A percentile compares a stretch with the other conserved stretches of the same genome.
Conservation (phyloP, 225 moss, liverwort and hornwort genomes). For the Antitrichia curtipendula region DNA sequence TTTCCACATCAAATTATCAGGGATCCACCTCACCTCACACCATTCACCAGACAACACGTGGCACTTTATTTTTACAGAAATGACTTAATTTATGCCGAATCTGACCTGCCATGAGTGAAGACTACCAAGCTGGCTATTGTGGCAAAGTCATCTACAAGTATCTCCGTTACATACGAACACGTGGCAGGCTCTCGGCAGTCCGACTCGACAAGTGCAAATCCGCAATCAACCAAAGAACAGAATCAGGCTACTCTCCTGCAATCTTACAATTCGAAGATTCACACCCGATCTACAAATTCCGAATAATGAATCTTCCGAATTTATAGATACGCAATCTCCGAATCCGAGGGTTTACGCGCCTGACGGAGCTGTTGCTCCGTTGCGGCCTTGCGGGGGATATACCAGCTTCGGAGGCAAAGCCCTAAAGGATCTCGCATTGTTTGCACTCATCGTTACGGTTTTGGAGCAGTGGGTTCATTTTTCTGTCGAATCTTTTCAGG, state of each 20-base stretch:
- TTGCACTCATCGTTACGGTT: background rate
- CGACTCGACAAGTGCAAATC: background rate
- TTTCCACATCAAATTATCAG: no score
- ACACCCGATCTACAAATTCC: accelerated
- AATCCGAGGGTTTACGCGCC: background rate
- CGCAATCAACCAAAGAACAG: background rate
- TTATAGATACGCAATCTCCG: background rate
- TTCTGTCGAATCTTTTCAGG: background rate
- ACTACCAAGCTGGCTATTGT: background rate
- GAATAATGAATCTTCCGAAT: accelerated
- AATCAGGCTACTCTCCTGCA: background rate
- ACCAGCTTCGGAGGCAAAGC: background rate
- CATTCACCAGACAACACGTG: no score
- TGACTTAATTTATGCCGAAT: no score
- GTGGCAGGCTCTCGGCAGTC: background rate
- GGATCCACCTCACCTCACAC: no score
- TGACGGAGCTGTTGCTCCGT: background rate
- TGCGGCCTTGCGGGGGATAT: background rate
- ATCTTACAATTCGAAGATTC: background rate
- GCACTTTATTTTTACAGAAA: no score
- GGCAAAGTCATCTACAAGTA: background rate
- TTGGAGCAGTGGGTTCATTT: background rate
- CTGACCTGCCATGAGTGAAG: background rate
- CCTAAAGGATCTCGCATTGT: background rate
- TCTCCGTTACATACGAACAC: background rate